phyloP scores from a whole-genome alignment of 768 basidiomycete genomes.

The Hypholoma sublateritium region DNA sequence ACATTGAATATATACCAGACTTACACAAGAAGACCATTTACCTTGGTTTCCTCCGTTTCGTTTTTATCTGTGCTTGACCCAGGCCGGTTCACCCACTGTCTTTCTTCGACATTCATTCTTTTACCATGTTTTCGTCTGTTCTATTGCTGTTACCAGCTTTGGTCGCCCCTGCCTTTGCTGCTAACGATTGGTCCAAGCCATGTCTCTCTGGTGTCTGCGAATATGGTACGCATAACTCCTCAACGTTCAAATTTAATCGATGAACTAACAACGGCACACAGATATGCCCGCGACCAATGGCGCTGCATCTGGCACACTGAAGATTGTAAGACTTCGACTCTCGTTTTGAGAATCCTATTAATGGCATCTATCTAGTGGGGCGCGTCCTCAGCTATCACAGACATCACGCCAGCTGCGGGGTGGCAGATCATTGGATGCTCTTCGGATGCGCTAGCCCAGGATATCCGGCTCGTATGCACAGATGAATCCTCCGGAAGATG shows the following conservation, averaged over 20 bases:
- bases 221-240: slow-evolving; percentile 27
- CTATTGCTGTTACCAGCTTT: slow-evolving; percentile 15
- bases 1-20: neutral
- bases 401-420: slow-evolving; percentile 49
- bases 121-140: slow-evolving; percentile 6
- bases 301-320: slow-evolving; percentile 37
- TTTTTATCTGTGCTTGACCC: slow-evolving; percentile 11
- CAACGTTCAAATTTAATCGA: neutral
- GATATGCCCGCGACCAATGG: slow-evolving; percentile 30
- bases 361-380: slow-evolving; percentile 33
- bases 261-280: neutral
- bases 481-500: slow-evolving; percentile 30
- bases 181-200: slow-evolving; percentile 44
- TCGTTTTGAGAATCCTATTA: neutral
- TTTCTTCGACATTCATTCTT: slow-evolving; percentile 1
- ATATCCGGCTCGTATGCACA: slow-evolving; percentile 49
- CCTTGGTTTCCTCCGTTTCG: neutral
- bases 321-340: slow-evolving; percentile 33
- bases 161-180: slow-evolving; percentile 18
- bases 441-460: slow-evolving; percentile 37
- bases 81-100: slow-evolving; percentile 14
- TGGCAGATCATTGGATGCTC: slow-evolving; percentile 52
- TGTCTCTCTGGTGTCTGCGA: slow-evolving; percentile 38
- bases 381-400: slow-evolving; percentile 33
- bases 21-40: too few species aligned